Evolutionary conservation across 140 eudicot species (phyloP).

Genomic region (Flaveria floridana): DNA sequence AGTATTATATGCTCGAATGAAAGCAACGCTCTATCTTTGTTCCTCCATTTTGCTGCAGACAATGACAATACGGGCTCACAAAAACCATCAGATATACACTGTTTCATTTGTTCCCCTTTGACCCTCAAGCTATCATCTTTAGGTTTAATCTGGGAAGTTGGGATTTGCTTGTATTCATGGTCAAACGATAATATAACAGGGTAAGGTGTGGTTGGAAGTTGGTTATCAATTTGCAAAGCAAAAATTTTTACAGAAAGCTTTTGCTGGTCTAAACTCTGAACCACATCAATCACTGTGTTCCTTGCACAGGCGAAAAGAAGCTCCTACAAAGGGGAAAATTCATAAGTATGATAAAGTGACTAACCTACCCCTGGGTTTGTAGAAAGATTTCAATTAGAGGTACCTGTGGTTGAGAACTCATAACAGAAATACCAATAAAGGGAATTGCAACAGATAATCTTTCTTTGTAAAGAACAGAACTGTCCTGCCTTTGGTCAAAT

Average conservation of each 20-base stretch:
- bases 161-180: constrained; percentile 49
- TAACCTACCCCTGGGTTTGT: constrained; percentile 12
- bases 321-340: constrained; percentile 57
- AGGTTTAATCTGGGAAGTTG: constrained; percentile 35
- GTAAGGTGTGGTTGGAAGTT: constrained; percentile 74
- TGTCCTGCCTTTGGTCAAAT: constrained; percentile 41
- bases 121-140: constrained; percentile 47
- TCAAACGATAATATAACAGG: constrained; percentile 89
- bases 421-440: constrained; percentile 85
- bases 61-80: constrained; percentile 67
- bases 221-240: constrained; percentile 89
- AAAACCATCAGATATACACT: constrained; percentile 41
- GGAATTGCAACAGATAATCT: constrained; percentile 62
- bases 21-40: constrained; percentile 56
- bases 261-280: constrained; percentile 83
- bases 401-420: constrained; percentile 86
- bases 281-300: constrained; percentile 54
- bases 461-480: constrained; percentile 54
- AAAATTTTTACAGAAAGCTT: constrained; percentile 54
- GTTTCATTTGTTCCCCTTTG: constrained; percentile 42
- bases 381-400: neutral
- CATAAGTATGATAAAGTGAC: constrained; percentile 14
- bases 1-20: constrained; percentile 76
- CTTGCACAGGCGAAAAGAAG: constrained; percentile 80
- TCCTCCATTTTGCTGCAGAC: constrained; percentile 83